Evolutionary conservation across 805 yeast genomes (phyloP).

Genomic region (Zygotorulaspora chibaensis): DNA sequence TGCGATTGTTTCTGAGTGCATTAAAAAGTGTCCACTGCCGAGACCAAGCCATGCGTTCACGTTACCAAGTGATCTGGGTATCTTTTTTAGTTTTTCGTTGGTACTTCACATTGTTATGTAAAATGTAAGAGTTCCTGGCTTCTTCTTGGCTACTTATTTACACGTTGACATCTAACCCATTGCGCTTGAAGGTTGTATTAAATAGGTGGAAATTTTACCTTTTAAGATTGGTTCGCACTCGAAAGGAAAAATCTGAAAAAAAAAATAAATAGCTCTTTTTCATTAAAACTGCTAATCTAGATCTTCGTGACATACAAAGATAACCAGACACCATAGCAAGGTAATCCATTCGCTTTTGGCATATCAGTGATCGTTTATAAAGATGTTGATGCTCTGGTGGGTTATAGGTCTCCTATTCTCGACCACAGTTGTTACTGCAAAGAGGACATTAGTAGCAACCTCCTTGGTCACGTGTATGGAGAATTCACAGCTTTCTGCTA

Average conservation of each 20-base stretch:
- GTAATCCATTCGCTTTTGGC: background rate
- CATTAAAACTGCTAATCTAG: background rate
- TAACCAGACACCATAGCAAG: no score
- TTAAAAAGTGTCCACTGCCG: background rate
- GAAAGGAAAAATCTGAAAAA: constrained; percentile 1
- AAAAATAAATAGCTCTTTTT: background rate
- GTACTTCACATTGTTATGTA: background rate
- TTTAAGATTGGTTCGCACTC: background rate
- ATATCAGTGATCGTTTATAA: constrained; percentile 3
- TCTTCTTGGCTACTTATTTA: background rate
- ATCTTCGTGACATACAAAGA: background rate
- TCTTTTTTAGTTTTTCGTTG: background rate
- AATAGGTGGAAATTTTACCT: no score
- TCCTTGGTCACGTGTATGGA: constrained; percentile 87
- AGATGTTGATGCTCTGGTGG: constrained; percentile 9
- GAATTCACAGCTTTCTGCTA: constrained; percentile 65
- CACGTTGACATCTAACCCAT: no score
- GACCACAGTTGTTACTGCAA: constrained; percentile 15
- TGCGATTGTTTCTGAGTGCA: background rate
- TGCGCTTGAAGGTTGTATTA: no score
- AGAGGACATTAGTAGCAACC: constrained; percentile 50
- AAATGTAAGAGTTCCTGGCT: background rate
- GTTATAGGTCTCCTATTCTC: constrained; percentile 7
- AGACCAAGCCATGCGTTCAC: no score
- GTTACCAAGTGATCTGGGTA: background rate